Evolutionary conservation across 495 filamentous ascomycete species (phyloP), one percentile per base, ranked within the genome.

Genomic region (Terfezia boudieri): DNA sequence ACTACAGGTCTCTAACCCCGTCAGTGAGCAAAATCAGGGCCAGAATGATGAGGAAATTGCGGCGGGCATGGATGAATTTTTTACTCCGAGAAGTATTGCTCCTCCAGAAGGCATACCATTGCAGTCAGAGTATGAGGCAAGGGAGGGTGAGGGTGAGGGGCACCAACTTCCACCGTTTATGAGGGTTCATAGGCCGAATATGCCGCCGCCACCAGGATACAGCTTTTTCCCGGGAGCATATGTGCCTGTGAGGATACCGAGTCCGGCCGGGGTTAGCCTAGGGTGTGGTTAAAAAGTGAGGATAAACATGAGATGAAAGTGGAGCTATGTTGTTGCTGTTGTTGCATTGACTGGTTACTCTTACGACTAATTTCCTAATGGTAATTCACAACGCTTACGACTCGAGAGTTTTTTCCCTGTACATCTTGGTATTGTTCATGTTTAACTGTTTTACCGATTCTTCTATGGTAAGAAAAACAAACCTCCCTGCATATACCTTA

Each of bases 1-100:
- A 5, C 64, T 96, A 50, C 89, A 94, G 66, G 69, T 96, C 49
- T 75, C 74, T 7, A 20, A 61, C 35, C 60, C 56, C 43, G 14
- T 55, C 12, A 59, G 50, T 35, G 55, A 8, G 37, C 54, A 9
- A 67, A 62, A 20, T 70, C 69, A 46, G 71, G 70, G 54, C 55
- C 49, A 11, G 64, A 58, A 62, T 55, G 61, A 57, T 3, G 59
- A 66, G 58, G 62, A 64, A 1, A 68, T 65, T 37, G 46, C 61
- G 9, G 62, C 60, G 8, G 64, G 64, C 48, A 70, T 69, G 1
- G 73, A 78, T 22, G 72, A 67, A 49, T 72, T 70, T 53, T 56
- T 78, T 26, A 61, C 63, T 41, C 76, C 76, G 12, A 65, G 72
- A 51, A 59, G 70, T 7, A 54, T 76, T 14, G 64, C 64, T 22